Base-by-base conservation (phyloP, 805 yeast species). In the Myxozyma geophila region DNA sequence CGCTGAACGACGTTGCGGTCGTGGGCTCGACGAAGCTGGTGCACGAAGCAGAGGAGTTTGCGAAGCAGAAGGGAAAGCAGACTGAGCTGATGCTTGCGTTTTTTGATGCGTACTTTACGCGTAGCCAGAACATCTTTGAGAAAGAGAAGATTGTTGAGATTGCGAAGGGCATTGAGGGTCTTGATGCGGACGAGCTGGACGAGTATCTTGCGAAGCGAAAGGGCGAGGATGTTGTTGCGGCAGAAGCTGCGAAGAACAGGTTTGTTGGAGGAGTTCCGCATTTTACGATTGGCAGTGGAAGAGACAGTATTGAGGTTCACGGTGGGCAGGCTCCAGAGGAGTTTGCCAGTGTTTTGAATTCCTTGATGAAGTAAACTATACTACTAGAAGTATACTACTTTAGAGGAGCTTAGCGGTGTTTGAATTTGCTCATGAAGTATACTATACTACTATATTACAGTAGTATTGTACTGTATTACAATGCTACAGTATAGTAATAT, bases 251-350 rank as follows among this genome's bases (percentile, higher is more conserved):
- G 36, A 46, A 41, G 51, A 64, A 60, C 50, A 19, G 62, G n/a
- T 37, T 10, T 35, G 46, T 64, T n/a, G 64, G 67, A 8, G 67
- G 67, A n/a, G 67, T 64, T 8, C 67, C 67, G 23, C 64, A 64
- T 36, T 60, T 52, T 35, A 57, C 62, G 19, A 53, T 64, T 53
- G 64, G 56, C 10, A 10, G 12, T 21, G 55, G 55, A 37, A 15
- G 46, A 19, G 19, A 19, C n/a, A 46, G 47, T 43, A 12, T 48
- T 21, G 62, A 54, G 44, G 35, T 64, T 5, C 64, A 60, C 37
- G 67, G 67, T 9, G 60, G 64, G 9, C 67, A 64, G 54, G 67
- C 54, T 10, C 59, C 64, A 1, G 61, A 46, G 19, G 59, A 46
- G 39, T 64, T 64, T 50, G 60, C 39, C 10, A 43, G 47, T 43